These are phyloP conservation scores for Hypoxylon sp. DNA, from an alignment of 2,329 filamentous ascomycete species.

Conservation along the genomic window DNA sequence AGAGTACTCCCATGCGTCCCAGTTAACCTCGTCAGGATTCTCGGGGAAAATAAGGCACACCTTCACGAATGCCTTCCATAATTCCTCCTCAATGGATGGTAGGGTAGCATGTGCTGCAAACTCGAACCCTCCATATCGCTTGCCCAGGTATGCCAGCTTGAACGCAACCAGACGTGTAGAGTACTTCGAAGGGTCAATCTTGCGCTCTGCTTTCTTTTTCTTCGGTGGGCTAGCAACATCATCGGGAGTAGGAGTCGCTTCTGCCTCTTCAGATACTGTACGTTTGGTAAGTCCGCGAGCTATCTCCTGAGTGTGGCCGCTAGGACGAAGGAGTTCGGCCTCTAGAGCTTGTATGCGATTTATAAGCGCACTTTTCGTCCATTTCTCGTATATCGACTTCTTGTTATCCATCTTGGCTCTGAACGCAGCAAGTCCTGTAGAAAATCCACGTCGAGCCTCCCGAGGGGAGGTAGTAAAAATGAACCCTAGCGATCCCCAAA, in stretches of 20 bases:
- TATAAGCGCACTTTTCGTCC: slow-evolving; percentile 79
- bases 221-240: slow-evolving; percentile 44
- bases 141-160: slow-evolving; percentile 94
- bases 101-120: slow-evolving; percentile 80
- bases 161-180: slow-evolving; percentile 87
- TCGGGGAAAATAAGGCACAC: slow-evolving; percentile 84
- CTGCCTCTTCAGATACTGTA: not conserved
- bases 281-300: not conserved
- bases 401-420: slow-evolving; percentile 46
- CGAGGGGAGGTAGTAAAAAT: slow-evolving; percentile 29
- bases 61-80: slow-evolving; percentile 92
- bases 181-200: slow-evolving; percentile 85
- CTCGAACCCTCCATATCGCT: slow-evolving; percentile 93
- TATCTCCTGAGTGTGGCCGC: slow-evolving; percentile 21
- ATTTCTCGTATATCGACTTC: slow-evolving; percentile 70
- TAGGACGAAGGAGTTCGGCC: slow-evolving; percentile 59
- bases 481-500: slow-evolving; percentile 34
- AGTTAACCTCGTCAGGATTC: slow-evolving; percentile 76
- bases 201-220: slow-evolving; percentile 61
- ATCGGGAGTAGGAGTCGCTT: not conserved
- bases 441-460: slow-evolving; percentile 44
- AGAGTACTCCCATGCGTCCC: slow-evolving; percentile 88
- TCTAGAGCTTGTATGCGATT: slow-evolving; percentile 78
- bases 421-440: slow-evolving; percentile 40
- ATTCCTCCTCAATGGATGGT: slow-evolving; percentile 90